Conservation (phyloP, 2,329 filamentous ascomycete genomes). For the Diplodia corticola region DNA sequence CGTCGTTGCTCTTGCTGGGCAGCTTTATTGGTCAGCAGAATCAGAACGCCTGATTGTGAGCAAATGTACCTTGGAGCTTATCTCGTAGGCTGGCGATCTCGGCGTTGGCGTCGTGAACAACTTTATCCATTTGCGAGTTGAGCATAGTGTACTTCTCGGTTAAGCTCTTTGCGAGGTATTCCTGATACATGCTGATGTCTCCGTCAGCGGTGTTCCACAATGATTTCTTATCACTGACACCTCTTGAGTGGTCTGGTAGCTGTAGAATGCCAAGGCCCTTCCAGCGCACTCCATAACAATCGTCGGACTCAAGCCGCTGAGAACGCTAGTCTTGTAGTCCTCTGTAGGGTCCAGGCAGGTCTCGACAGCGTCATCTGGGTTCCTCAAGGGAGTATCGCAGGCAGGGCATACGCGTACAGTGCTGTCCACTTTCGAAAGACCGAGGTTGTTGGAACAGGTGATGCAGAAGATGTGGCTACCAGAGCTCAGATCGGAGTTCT, state of each 20-base stretch:
- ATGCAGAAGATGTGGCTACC: slow-evolving; percentile 81
- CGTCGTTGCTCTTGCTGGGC: slow-evolving; percentile 63
- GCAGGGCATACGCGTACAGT: slow-evolving; percentile 69
- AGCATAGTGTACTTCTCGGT: slow-evolving; percentile 69
- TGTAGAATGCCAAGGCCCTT: slow-evolving; percentile 79
- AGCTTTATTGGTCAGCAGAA: slow-evolving; percentile 37
- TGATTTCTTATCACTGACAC: slow-evolving; percentile 57
- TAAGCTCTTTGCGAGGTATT: slow-evolving; percentile 69
- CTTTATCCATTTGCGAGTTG: slow-evolving; percentile 67
- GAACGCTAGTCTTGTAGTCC: slow-evolving; percentile 83
- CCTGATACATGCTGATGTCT: slow-evolving; percentile 67
- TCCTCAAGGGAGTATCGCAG: slow-evolving; percentile 67
- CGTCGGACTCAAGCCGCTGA: slow-evolving; percentile 78
- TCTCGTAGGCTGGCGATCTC: slow-evolving; percentile 68
- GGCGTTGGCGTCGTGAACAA: slow-evolving; percentile 72
- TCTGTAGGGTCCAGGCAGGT: slow-evolving; percentile 75
- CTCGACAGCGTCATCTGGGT: slow-evolving; percentile 73
- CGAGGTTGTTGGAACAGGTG: slow-evolving; percentile 66
- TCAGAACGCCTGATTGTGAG: background rate
- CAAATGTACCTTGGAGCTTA: slow-evolving; percentile 59
- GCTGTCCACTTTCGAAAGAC: slow-evolving; percentile 59
- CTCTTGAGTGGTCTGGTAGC: slow-evolving; percentile 81
- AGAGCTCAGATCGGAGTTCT: slow-evolving; percentile 23
- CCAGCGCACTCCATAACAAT: slow-evolving; percentile 85
- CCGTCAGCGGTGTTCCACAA: slow-evolving; percentile 25